phyloP scores from a whole-genome alignment of 1,284 basidiomycete species.

The Leccinum pallidistipes region DNA sequence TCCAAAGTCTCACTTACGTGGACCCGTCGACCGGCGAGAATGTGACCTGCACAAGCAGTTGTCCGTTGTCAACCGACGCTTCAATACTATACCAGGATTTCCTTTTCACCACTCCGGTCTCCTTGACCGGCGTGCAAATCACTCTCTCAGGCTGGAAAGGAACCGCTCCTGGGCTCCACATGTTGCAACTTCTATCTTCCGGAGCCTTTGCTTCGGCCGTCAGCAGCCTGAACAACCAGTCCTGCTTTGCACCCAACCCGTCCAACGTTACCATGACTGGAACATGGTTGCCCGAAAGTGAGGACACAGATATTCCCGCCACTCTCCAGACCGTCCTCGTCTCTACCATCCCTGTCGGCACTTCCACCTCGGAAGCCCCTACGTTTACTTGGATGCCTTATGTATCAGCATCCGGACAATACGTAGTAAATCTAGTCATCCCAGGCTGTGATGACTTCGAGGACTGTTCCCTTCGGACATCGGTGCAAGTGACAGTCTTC shows the following conservation, averaged over 20 bases:
- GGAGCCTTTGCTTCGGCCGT: conserved; percentile 85
- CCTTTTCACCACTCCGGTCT: conserved; percentile 63
- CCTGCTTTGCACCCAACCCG: conserved; percentile 74
- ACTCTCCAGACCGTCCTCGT: conserved; percentile 78
- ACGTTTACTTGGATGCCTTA: conserved; percentile 90
- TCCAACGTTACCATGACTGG: conserved; percentile 68
- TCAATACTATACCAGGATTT: conserved; percentile 88
- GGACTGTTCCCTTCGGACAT: conserved; percentile 81
- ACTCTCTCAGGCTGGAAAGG: conserved; percentile 80
- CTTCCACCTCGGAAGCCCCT: conserved; percentile 59
- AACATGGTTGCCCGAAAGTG: conserved; percentile 64
- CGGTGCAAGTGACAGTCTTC: conserved; percentile 82
- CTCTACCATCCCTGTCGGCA: conserved; percentile 66
- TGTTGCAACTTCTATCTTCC: conserved; percentile 88
- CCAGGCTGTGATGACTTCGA: conserved; percentile 85
- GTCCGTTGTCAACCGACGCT: conserved; percentile 74
- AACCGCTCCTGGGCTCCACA: conserved; percentile 77
- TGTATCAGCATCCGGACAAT: conserved; percentile 84
- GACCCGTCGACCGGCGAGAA: conserved; percentile 77
- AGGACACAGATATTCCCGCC: conserved; percentile 73
- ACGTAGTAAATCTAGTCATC: conserved; percentile 81
- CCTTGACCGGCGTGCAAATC: conserved; percentile 83
- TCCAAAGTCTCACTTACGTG: conserved; percentile 74
- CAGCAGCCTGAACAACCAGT: conserved; percentile 56
- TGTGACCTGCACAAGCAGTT: conserved; percentile 66